These are phyloP conservation scores for Ceratocystis alfenasii DNA, from an alignment of 2,329 filamentous ascomycete genomes.

Conservation along the genomic window DNA sequence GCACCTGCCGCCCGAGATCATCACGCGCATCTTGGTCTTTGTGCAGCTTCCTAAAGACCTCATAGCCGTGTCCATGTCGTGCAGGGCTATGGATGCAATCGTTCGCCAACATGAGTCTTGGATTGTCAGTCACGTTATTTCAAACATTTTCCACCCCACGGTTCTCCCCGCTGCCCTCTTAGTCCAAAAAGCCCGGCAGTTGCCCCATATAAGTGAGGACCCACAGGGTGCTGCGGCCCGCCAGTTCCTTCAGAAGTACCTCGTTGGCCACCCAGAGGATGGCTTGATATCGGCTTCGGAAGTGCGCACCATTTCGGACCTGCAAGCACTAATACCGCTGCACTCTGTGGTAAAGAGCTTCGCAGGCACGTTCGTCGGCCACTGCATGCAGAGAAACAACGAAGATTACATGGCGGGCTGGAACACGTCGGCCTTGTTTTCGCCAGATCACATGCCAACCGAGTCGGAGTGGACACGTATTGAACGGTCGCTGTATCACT, in stretches of 20 bases:
- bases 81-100: neutral
- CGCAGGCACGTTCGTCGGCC: neutral
- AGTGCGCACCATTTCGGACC: conserved; percentile 1
- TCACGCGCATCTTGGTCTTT: conserved; percentile 5
- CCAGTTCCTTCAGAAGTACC: neutral
- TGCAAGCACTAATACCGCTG: conserved; percentile 4
- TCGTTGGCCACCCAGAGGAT: neutral
- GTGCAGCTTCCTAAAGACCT: conserved; percentile 5
- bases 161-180: conserved; percentile 12
- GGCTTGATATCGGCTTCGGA: neutral
- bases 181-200: conserved; percentile 13
- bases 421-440: conserved; percentile 14
- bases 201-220: neutral
- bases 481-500: conserved; percentile 17
- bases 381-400: conserved; percentile 6
- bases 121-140: conserved; percentile 7
- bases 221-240: neutral
- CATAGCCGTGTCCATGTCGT: conserved; percentile 1
- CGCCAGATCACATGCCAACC: neutral
- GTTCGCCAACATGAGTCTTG: neutral
- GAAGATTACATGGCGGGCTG: conserved; percentile 11
- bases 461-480: conserved; percentile 12
- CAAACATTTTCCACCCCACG: neutral
- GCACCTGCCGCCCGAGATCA: conserved; percentile 14
- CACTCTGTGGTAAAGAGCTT: conserved; percentile 3